Conservation (phyloP, 2,329 filamentous ascomycete genomes). For the Colletotrichum navitas region DNA sequence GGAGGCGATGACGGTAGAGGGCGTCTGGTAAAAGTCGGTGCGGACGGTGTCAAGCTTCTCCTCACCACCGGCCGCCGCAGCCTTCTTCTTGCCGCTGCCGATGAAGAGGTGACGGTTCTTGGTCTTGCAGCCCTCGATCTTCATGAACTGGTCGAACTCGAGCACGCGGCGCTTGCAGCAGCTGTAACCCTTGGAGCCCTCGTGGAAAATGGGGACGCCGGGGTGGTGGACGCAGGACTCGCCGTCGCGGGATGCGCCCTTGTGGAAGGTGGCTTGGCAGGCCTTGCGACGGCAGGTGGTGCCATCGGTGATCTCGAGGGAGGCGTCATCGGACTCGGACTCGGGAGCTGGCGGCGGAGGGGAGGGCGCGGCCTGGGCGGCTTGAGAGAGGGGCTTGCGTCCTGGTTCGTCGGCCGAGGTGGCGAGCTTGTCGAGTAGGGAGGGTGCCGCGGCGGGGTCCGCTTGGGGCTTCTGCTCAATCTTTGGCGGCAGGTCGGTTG, state of each 20-base stretch:
- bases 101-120: slow-evolving; percentile 88
- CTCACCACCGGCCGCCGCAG: slow-evolving; percentile 65
- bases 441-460: slow-evolving; percentile 55
- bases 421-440: slow-evolving; percentile 57
- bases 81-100: slow-evolving; percentile 78
- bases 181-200: slow-evolving; percentile 97
- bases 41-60: slow-evolving; percentile 84
- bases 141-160: slow-evolving; percentile 98
- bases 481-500: slow-evolving; percentile 77
- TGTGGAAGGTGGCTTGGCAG: slow-evolving; percentile 77
- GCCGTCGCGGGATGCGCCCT: slow-evolving; percentile 69
- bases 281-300: slow-evolving; percentile 82
- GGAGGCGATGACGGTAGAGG: slow-evolving; percentile 85
- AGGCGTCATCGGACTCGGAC: slow-evolving; percentile 88
- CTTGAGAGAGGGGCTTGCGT: slow-evolving; percentile 54
- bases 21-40: slow-evolving; percentile 95
- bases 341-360: slow-evolving; percentile 75
- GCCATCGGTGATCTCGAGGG: slow-evolving; percentile 78
- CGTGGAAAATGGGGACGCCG: slow-evolving; percentile 92
- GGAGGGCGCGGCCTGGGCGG: slow-evolving; percentile 60
- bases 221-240: slow-evolving; percentile 92
- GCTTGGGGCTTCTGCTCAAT: slow-evolving; percentile 67
- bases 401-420: slow-evolving; percentile 56
- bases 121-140: slow-evolving; percentile 89
- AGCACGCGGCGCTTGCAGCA: slow-evolving; percentile 96